Evolutionary conservation across 257 asterid genomes (phyloP).

Genomic region (Jasminum sambac): DNA sequence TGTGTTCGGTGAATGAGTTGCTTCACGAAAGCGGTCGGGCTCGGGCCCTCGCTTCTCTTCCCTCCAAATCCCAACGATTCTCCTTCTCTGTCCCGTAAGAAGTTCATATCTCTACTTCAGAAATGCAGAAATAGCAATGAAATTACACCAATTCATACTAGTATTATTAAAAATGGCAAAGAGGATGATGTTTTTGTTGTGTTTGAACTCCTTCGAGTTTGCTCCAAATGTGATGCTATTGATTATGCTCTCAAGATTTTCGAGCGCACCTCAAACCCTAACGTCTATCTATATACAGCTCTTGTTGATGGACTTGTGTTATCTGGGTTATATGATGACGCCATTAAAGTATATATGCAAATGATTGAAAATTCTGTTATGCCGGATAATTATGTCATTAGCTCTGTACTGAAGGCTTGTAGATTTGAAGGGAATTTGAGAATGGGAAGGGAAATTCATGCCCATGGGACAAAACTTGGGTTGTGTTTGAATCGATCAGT

Average conservation of each 20-base stretch:
- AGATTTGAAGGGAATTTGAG: constrained; percentile 34
- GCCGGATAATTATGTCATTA: constrained; percentile 49
- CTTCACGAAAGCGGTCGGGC: constrained; percentile 21
- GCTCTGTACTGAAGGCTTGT: constrained; percentile 54
- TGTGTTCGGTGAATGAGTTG: constrained; percentile 20
- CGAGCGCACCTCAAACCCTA: constrained; percentile 32
- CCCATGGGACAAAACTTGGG: constrained; percentile 47
- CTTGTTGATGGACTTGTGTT: constrained; percentile 45
- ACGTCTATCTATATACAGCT: constrained; percentile 49
- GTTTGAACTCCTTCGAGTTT: constrained; percentile 54
- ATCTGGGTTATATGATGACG: constrained; percentile 24
- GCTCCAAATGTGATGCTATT: constrained; percentile 41
- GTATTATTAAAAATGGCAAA: constrained; percentile 37
- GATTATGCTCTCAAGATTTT: constrained; percentile 47
- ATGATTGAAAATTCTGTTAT: constrained; percentile 36
- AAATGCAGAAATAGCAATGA: constrained; percentile 36
- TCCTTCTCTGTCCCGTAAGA: constrained; percentile 29
- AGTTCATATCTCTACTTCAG: constrained; percentile 27
- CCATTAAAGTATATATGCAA: constrained; percentile 27
- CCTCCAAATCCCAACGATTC: constrained; percentile 26
- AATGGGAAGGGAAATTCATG: constrained; percentile 41
- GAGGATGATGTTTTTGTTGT: constrained; percentile 38
- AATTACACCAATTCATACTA: constrained; percentile 39
- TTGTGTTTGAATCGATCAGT: constrained; percentile 38
- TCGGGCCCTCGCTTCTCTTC: constrained; percentile 9